Evolutionary conservation across 2,329 filamentous ascomycete genomes (phyloP).

Genomic region (Trichoderma asperellum): DNA sequence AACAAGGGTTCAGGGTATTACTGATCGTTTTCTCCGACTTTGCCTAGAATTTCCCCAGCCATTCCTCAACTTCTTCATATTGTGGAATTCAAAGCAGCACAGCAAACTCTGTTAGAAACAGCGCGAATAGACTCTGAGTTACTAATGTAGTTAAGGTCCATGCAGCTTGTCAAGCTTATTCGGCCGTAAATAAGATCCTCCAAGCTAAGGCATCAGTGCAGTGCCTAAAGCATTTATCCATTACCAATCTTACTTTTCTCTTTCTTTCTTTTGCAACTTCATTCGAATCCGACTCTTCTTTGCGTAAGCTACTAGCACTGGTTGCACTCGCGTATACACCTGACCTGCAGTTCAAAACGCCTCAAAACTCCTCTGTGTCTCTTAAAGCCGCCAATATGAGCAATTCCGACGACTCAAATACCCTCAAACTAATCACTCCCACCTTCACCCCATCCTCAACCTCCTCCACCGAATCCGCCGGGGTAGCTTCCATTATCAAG

Average conservation of each 20-base stretch:
- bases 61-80: not conserved
- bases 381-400: slow-evolving; percentile 7
- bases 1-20: not conserved
- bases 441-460: slow-evolving; percentile 13
- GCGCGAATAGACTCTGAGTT: not conserved
- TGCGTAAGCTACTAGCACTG: not conserved
- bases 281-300: not conserved
- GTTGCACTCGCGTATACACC: no score
- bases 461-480: slow-evolving; percentile 23
- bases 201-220: not conserved
- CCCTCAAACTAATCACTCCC: slow-evolving; percentile 19
- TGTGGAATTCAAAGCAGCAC: not conserved
- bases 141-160: not conserved
- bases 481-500: slow-evolving; percentile 32
- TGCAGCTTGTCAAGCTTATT: not conserved
- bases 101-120: not conserved
- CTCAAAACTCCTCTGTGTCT: not conserved
- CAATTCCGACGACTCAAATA: not conserved
- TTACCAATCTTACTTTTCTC: not conserved
- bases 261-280: not conserved
- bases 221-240: not conserved
- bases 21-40: not conserved
- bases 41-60: not conserved
- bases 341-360: not conserved
- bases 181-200: not conserved